Percentiles rank a stretch among this genome's conserved stretches.
Conservation (phyloP, 2,329 filamentous ascomycete genomes). For the Bretziella fagacearum region DNA sequence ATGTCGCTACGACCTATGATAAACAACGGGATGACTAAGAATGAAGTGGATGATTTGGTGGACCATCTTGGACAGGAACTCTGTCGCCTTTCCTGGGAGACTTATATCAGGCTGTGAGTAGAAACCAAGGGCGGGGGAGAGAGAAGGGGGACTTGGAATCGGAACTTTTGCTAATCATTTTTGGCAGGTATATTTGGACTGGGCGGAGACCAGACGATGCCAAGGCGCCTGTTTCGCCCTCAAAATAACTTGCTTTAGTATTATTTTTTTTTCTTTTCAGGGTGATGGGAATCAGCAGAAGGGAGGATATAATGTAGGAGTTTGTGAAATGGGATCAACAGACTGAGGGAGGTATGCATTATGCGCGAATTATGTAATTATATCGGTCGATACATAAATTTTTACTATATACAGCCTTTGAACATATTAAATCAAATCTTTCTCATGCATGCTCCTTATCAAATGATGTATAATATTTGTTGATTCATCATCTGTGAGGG, state of each 20-base stretch:
- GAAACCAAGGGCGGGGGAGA: too few relatives aligned
- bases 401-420: too few relatives aligned
- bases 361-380: too few relatives aligned
- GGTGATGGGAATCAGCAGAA: neutral
- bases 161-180: slow-evolving; percentile 10
- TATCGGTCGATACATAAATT: too few relatives aligned
- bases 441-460: too few relatives aligned
- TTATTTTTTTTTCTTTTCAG: neutral
- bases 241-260: neutral
- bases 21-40: slow-evolving; percentile 30
- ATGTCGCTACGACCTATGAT: slow-evolving; percentile 59
- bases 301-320: too few relatives aligned
- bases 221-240: neutral
- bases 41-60: slow-evolving; percentile 46
- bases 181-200: slow-evolving; percentile 23
- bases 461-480: too few relatives aligned
- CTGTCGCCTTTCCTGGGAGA: slow-evolving; percentile 48
- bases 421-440: too few relatives aligned
- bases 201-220: slow-evolving; percentile 18
- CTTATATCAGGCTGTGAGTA: slow-evolving; percentile 63
- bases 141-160: neutral
- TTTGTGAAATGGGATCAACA: too few relatives aligned
- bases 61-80: slow-evolving; percentile 50
- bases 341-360: too few relatives aligned
- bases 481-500: too few relatives aligned